Evolutionary conservation across 257 asterid genomes (phyloP).

Genomic region (Solanum dulcamara): DNA sequence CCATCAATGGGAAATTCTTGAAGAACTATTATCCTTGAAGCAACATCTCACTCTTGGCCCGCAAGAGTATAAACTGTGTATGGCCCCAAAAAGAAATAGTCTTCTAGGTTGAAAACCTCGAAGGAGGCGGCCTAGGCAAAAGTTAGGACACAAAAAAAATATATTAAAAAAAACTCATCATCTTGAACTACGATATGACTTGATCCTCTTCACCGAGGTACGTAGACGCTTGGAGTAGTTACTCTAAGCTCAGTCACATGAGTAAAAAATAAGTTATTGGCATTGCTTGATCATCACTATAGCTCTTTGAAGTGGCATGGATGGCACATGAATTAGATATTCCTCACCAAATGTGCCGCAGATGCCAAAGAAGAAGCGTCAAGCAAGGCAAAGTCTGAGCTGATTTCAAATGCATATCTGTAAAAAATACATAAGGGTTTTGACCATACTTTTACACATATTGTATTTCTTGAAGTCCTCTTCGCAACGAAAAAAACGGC

Average conservation of each 20-base stretch:
- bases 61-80: background rate
- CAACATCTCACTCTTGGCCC: background rate
- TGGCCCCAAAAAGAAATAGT: background rate
- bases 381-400: no score
- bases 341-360: no score
- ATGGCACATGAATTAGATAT: no score
- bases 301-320: no score
- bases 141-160: background rate
- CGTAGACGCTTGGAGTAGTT: background rate
- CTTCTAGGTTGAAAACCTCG: background rate
- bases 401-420: no score
- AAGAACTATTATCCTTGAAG: background rate
- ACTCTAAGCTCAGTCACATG: background rate
- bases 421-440: no score
- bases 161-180: background rate
- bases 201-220: background rate
- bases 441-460: no score
- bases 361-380: no score
- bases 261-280: background rate
- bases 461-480: no score
- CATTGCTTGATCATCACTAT: no score
- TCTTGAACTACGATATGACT: background rate
- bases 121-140: background rate
- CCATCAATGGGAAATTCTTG: background rate
- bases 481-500: no score